A percentile compares a stretch with the other conserved stretches of the same genome.
Conservation (phyloP, 1,139 yeast species). For the Candida mesenterica region DNA sequence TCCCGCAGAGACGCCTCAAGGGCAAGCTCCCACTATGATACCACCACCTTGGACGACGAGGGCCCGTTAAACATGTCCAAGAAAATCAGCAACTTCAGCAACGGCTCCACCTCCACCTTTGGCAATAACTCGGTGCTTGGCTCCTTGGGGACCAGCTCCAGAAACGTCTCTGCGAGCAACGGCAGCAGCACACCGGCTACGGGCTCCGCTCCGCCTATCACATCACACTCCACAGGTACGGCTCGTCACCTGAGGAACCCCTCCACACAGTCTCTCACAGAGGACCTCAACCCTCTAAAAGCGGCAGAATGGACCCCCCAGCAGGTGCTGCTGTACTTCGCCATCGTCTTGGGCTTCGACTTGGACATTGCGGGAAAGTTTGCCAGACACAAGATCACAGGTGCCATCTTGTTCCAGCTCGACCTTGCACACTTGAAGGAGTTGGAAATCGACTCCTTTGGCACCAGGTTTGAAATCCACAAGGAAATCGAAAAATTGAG, state of each 20-base stretch:
- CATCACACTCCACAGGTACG: slow-evolving; percentile 1
- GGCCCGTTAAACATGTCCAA: slow-evolving; percentile 1
- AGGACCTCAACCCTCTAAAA: slow-evolving; percentile 47
- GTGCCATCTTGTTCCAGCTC: slow-evolving; percentile 77
- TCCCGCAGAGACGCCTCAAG: too few species aligned
- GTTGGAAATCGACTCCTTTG: slow-evolving; percentile 87
- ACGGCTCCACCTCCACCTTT: slow-evolving; percentile 7
- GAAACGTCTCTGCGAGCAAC: too few species aligned
- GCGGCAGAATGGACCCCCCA: slow-evolving; percentile 79
- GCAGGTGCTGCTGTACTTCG: slow-evolving; percentile 79
- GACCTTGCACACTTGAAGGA: slow-evolving; percentile 87
- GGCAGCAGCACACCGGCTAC: too few species aligned
- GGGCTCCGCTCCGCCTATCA: slow-evolving; percentile 5
- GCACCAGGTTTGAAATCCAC: slow-evolving; percentile 88
- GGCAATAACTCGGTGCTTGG: too few species aligned
- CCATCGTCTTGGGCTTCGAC: slow-evolving; percentile 67
- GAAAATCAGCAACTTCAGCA: not conserved
- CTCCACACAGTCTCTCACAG: slow-evolving; percentile 21
- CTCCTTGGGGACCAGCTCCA: not conserved
- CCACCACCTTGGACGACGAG: not conserved
- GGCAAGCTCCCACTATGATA: not conserved
- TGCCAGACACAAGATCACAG: slow-evolving; percentile 84
- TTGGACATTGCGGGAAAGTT: slow-evolving; percentile 72
- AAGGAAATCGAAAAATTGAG: slow-evolving; percentile 80
- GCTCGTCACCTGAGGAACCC: slow-evolving; percentile 10